These are phyloP conservation scores for Niveomyces coronatus DNA, from an alignment of 2,329 filamentous ascomycete genomes.

Conservation along the genomic window DNA sequence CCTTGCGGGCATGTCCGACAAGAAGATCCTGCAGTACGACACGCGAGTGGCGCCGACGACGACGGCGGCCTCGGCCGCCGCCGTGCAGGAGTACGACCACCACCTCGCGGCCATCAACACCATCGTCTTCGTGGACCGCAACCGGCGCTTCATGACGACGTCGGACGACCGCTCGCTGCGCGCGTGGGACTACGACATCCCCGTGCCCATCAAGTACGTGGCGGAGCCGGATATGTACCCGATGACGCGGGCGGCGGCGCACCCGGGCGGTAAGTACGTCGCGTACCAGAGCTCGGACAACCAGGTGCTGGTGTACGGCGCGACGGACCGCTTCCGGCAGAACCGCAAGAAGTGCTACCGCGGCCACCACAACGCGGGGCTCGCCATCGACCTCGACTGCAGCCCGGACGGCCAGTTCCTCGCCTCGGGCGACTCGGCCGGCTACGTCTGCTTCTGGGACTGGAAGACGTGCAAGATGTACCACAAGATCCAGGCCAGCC, in stretches of 20 bases:
- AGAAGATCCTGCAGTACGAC: conserved; percentile 98
- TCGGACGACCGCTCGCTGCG: conserved; percentile 94
- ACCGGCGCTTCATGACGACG: conserved; percentile 93
- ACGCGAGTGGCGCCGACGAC: conserved; percentile 61
- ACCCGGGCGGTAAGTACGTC: conserved; percentile 88
- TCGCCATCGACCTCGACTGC: conserved; percentile 81
- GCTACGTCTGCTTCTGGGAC: conserved; percentile 94
- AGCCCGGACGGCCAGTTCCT: conserved; percentile 89
- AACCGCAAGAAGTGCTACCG: conserved; percentile 96
- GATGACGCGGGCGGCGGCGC: conserved; percentile 73
- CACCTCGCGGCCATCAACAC: conserved; percentile 97
- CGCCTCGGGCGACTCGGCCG: conserved; percentile 74
- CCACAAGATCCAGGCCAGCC: conserved; percentile 89
- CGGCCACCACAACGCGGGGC: conserved; percentile 91
- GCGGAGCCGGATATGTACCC: conserved; percentile 97
- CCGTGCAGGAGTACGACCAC: conserved; percentile 97
- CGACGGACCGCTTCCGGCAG: conserved; percentile 90
- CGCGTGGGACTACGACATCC: conserved; percentile 97
- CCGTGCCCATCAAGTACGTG: conserved; percentile 96
- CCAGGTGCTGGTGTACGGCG: conserved; percentile 91
- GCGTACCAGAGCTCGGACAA: conserved; percentile 92
- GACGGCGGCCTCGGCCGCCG: conserved; percentile 57
- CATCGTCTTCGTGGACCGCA: conserved; percentile 89
- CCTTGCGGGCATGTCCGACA: conserved; percentile 92
- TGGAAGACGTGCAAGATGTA: conserved; percentile 99